These are phyloP conservation scores for Lolium perenne DNA, from an alignment of 176 grass and related monocot genomes.

Conservation along the genomic window DNA sequence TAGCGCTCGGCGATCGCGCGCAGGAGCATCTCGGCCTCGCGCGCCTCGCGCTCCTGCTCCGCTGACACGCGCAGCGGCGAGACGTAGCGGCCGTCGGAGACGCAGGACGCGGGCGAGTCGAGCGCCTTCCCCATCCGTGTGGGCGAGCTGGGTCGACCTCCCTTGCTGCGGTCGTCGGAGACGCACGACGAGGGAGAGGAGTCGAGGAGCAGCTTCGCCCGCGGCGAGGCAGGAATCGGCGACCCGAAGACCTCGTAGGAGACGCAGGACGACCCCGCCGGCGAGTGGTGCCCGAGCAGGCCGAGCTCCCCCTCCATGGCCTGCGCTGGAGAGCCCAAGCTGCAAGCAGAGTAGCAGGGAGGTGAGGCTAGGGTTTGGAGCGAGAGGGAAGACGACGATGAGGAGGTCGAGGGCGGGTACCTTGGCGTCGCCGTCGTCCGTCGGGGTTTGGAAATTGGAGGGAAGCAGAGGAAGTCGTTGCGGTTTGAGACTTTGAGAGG, in stretches of 20 bases:
- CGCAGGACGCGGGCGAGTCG: slow-evolving; percentile 35
- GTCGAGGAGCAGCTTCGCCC: slow-evolving; percentile 19
- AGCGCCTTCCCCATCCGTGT: background rate
- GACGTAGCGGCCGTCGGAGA: background rate
- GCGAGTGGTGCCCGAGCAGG: slow-evolving; percentile 16
- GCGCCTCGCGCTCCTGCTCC: slow-evolving; percentile 35
- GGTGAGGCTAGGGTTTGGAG: slow-evolving; percentile 46
- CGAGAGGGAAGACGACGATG: slow-evolving; percentile 31
- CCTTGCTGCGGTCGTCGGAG: slow-evolving; percentile 22
- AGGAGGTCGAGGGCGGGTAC: slow-evolving; percentile 40
- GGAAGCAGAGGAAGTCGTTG: slow-evolving; percentile 36
- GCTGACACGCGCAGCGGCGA: slow-evolving; percentile 26
- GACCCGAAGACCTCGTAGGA: slow-evolving; percentile 5
- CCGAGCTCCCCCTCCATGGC: slow-evolving; percentile 47
- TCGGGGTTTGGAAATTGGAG: slow-evolving; percentile 42
- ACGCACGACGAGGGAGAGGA: slow-evolving; percentile 44
- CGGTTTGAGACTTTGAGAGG: slow-evolving; percentile 25
- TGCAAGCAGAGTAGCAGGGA: slow-evolving; percentile 37
- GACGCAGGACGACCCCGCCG: slow-evolving; percentile 24
- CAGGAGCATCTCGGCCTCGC: slow-evolving; percentile 61
- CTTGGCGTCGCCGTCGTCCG: background rate
- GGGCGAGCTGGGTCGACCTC: background rate
- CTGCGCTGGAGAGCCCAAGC: slow-evolving; percentile 36
- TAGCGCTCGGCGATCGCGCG: slow-evolving; percentile 60
- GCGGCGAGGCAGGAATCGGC: background rate